Percentiles rank a stretch among this genome's conserved stretches.
Evolutionary conservation across 768 basidiomycete genomes (phyloP).

Genomic region (Auricularia heimuer): DNA sequence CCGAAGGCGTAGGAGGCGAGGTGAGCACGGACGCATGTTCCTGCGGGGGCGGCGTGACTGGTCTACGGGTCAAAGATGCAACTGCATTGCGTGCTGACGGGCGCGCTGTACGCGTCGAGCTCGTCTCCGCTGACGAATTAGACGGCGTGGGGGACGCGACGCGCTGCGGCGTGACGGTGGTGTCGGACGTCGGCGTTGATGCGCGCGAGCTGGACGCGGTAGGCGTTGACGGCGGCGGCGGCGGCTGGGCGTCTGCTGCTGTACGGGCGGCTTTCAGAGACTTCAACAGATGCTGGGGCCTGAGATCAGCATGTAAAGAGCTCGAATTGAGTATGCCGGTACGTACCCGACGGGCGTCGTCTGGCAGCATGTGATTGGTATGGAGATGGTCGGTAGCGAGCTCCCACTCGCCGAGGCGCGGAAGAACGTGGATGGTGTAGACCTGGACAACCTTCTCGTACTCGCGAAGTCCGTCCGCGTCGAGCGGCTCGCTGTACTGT

Average conservation of each 20-base stretch:
- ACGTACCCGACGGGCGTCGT: constrained; percentile 42
- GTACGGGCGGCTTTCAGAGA: constrained; percentile 14
- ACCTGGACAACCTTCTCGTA: constrained; percentile 70
- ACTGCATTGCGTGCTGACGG: neutral
- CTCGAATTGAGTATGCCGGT: constrained; percentile 12
- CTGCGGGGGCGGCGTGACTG: constrained; percentile 26
- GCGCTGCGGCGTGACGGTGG: constrained; percentile 5
- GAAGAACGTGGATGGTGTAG: constrained; percentile 65
- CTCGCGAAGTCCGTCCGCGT: constrained; percentile 19
- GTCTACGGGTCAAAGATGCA: constrained; percentile 30
- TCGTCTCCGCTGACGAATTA: constrained; percentile 55
- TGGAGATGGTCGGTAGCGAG: constrained; percentile 68
- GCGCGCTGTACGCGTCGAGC: constrained; percentile 56
- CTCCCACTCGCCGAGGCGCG: constrained; percentile 68
- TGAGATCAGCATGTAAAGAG: constrained; percentile 7
- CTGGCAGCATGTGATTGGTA: constrained; percentile 57
- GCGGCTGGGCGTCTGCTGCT: constrained; percentile 19
- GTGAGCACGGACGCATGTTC: constrained; percentile 20
- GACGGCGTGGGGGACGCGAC: constrained; percentile 29
- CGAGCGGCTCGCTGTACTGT: constrained; percentile 18
- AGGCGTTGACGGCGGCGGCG: constrained; percentile 29
- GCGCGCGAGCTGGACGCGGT: constrained; percentile 38
- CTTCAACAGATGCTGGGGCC: constrained; percentile 8
- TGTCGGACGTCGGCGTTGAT: constrained; percentile 8
- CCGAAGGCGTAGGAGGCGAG: constrained; percentile 17